Evolutionary conservation across 208 protist species (phyloP), one percentile per base, ranked within the genome.

Genomic region (Crithidia expoeki): DNA sequence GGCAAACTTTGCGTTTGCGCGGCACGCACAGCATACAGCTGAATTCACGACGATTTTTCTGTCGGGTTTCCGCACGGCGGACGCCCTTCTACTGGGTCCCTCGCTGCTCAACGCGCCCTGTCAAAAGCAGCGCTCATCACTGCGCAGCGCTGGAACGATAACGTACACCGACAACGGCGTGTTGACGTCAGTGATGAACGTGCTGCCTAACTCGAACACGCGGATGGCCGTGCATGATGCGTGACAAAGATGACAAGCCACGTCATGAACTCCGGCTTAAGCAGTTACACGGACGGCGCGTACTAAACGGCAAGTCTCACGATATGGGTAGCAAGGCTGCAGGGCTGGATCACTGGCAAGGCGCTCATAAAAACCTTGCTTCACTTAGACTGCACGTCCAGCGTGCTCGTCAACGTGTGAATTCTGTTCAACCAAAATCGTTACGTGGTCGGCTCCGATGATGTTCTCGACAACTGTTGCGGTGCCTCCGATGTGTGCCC

Each of bases 381-480:
- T 23, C 19, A 55, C 25, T 33, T 55, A 30, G 16, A 12, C 0
- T 75, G 66, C 63, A 63, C 57, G 28, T 11, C 14, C 16, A 51
- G 62, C 61, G 57, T 71, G 4, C 10, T 49, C 1, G 52, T 62
- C 9, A 87, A 74, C 64, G 7, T 68, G 64, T 12, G 14, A 0
- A 53, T 62, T 7, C 23, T 88, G 1, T 88, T 87, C 58, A 5
- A 56, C 2, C 87, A 93, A 58, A 76, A 80, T 23, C 79, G 84
- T 23, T 89, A 86, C 69, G 50, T 86, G n/a, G 55, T 89, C 19
- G 76, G 68, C 40, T 72, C 68, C 16, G 84, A 89, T 74, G 68
- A 79, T 50, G 57, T 93, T 25, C 28, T 88, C 30, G 87, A 84
- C 44, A 79, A 88, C 67, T 93, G 79, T 71, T 83, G 87, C 51